Percentiles rank a stretch among this genome's conserved stretches.
Conservation (phyloP, 176 grass and related monocot species). For the Oryza brachyantha region DNA sequence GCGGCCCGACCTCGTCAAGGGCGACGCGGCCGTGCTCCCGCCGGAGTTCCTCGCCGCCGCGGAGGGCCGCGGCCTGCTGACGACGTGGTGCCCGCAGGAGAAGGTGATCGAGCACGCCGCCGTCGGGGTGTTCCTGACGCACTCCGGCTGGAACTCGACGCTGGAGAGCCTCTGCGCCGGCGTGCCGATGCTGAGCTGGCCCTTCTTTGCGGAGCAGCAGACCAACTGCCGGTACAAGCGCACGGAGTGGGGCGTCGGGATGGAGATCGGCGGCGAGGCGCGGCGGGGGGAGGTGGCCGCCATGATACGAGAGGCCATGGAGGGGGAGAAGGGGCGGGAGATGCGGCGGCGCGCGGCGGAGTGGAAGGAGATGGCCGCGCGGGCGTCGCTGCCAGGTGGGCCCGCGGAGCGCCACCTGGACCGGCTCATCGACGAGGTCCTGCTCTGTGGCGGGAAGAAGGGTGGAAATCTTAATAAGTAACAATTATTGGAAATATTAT, state of each 20-base stretch:
- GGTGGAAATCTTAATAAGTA: background rate
- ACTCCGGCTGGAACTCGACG: conserved; percentile 79
- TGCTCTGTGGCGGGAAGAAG: background rate
- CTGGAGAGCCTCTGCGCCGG: conserved; percentile 68
- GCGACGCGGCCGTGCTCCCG: conserved; percentile 43
- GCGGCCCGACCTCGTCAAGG: conserved; percentile 57
- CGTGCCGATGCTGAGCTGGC: conserved; percentile 76
- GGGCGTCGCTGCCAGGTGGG: conserved; percentile 24
- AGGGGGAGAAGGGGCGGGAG: conserved; percentile 54
- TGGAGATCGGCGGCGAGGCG: conserved; percentile 66
- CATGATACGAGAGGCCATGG: conserved; percentile 53
- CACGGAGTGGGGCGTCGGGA: conserved; percentile 61
- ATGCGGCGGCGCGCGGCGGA: conserved; percentile 47
- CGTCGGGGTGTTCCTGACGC: conserved; percentile 63
- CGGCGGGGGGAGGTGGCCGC: conserved; percentile 42
- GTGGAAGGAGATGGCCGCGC: conserved; percentile 41
- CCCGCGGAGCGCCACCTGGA: conserved; percentile 1
- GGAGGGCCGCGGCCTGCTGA: conserved; percentile 41
- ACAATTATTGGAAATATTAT: too few species aligned
- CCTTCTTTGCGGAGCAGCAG: conserved; percentile 78
- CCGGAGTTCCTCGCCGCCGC: conserved; percentile 46
- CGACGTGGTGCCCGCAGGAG: conserved; percentile 76
- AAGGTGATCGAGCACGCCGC: conserved; percentile 51
- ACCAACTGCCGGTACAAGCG: conserved; percentile 64
- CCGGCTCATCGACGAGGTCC: conserved; percentile 24